These are phyloP conservation scores for Chalciporus pseudorubinellus DNA, from an alignment of 768 basidiomycete species.

Conservation along the genomic window DNA sequence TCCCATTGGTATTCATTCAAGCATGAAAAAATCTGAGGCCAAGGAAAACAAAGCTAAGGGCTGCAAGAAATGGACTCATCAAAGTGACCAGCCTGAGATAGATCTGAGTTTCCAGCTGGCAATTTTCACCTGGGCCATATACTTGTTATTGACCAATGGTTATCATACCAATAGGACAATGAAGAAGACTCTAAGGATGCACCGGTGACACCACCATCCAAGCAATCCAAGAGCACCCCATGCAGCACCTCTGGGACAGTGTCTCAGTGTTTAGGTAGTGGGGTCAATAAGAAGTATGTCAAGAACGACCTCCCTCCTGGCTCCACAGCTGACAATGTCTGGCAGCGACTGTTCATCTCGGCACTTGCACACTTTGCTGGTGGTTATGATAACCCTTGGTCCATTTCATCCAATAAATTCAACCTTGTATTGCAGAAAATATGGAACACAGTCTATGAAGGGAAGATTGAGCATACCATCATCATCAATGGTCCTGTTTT, in stretches of 20 bases:
- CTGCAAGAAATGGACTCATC: not conserved
- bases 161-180: no score
- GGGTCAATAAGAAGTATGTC: not conserved
- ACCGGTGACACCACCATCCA: not conserved
- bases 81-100: not conserved
- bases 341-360: no score
- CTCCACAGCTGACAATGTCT: not conserved
- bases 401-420: not conserved
- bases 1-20: not conserved
- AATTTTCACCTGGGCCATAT: no score
- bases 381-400: not conserved
- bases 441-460: not conserved
- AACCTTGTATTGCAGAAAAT: not conserved
- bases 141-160: no score
- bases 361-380: no score
- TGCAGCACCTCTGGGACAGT: no score
- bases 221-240: not conserved
- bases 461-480: not conserved
- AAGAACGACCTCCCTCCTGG: not conserved
- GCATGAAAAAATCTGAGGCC: not conserved
- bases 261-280: not conserved
- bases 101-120: no score
- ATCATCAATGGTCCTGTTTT: slow-evolving; percentile 1
- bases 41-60: not conserved
- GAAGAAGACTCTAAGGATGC: no score